These are phyloP conservation scores for Colletotrichum acutatum DNA, from an alignment of 2,329 filamentous ascomycete genomes.

Conservation along the genomic window DNA sequence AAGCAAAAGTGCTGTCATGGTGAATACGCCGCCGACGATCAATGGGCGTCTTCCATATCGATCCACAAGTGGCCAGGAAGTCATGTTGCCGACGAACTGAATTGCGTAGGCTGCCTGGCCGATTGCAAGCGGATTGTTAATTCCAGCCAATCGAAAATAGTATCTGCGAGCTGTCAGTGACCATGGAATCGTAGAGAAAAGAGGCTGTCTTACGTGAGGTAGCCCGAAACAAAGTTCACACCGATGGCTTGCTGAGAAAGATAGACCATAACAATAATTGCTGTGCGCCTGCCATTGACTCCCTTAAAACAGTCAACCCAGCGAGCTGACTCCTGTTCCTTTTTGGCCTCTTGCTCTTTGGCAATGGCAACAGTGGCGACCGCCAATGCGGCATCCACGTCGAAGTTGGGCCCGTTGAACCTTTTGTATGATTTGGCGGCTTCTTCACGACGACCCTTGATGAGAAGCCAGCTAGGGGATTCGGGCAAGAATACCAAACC, in stretches of 20 bases:
- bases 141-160: constrained; percentile 43
- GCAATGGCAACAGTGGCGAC: constrained; percentile 38
- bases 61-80: constrained; percentile 44
- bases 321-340: constrained; percentile 35
- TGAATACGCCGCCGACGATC: constrained; percentile 42
- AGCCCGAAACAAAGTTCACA: constrained; percentile 44
- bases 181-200: not conserved
- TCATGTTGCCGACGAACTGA: constrained; percentile 44
- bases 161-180: constrained; percentile 30
- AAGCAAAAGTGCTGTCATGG: constrained; percentile 42
- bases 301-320: constrained; percentile 45
- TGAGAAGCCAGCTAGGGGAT: constrained; percentile 39
- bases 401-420: constrained; percentile 42
- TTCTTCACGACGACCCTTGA: constrained; percentile 35
- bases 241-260: constrained; percentile 45
- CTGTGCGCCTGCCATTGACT: constrained; percentile 41
- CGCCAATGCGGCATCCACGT: constrained; percentile 40
- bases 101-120: constrained; percentile 43
- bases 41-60: constrained; percentile 43
- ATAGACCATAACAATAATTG: constrained; percentile 46
- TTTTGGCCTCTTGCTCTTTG: constrained; percentile 39
- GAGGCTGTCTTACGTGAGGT: constrained; percentile 46
- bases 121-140: constrained; percentile 42
- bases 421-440: constrained; percentile 36
- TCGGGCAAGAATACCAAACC: constrained; percentile 39